Evolutionary conservation across 257 asterid genomes (phyloP), one percentile per base, ranked within the genome.

Genomic region (Solanum virginianum): DNA sequence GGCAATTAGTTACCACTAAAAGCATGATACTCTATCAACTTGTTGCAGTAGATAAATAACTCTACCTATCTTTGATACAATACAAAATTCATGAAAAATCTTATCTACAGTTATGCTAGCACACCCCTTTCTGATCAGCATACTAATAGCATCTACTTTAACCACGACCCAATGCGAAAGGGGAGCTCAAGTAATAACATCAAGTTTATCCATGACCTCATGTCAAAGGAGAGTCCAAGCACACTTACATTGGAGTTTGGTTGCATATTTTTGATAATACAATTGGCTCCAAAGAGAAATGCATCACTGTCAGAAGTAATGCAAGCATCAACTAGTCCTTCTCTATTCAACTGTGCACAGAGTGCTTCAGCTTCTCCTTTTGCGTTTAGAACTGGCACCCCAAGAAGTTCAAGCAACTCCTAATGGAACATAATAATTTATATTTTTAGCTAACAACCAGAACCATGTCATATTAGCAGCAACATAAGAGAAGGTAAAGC

Each of bases 351-450:
- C 80, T 95, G 93, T 18, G 98, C 98, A 90, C 97, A 95, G 11
- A 96, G 93, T 26, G 99, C 99, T 92, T 95, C 99, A 26, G 99
- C 99, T 89, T 97, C 99, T 54, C 93, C 98, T 84, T 89, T 91
- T 74, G 98, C 97, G 87, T 88, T 93, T 68, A 97, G 87, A 87
- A 97, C 92, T 75, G 98, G 98, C 91, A 97, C 92, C 60, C 99
- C 99, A 79, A 95, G 97, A 86, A 95, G 95, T 90, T 93, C 88
- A 77, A 97, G 98, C 89, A 97, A 87, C 85, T 92, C 98, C 99
- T 97, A 86, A 69, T 84, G 70, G 66, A 88, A 86, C 18, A 81
- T 59, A 54, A 60, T 5, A 32, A 45, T 32, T 68, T 68, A 45
- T 45, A 63, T 18, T 63, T 63, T 82, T 15, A 51, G 22, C 39